phyloP scores from a whole-genome alignment of 768 basidiomycete species.

The Leccinum sublutescens region DNA sequence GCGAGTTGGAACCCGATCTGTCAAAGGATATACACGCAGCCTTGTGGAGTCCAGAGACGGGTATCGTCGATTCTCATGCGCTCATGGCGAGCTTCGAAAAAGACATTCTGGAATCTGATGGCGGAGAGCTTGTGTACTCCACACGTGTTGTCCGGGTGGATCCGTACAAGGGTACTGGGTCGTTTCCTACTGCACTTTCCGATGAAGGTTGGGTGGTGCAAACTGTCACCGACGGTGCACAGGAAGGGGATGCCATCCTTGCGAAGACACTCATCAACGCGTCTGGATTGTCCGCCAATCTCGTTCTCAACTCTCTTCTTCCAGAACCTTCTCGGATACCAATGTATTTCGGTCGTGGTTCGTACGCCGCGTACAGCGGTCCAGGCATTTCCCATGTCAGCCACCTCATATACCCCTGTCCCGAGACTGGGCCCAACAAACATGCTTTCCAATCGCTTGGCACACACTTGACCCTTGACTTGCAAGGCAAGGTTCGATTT shows the following conservation, averaged over 20 bases:
- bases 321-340: constrained; percentile 57
- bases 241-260: constrained; percentile 60
- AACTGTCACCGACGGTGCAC: constrained; percentile 53
- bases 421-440: constrained; percentile 54
- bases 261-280: constrained; percentile 81
- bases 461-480: constrained; percentile 86
- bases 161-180: constrained; percentile 38
- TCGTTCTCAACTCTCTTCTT: constrained; percentile 70
- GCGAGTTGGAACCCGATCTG: constrained; percentile 81
- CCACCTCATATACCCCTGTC: constrained; percentile 91
- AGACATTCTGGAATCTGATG: constrained; percentile 71
- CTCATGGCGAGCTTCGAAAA: constrained; percentile 82
- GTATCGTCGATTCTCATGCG: constrained; percentile 85
- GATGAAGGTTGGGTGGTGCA: constrained; percentile 88
- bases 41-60: constrained; percentile 82
- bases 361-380: constrained; percentile 86
- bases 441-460: constrained; percentile 83
- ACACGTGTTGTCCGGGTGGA: constrained; percentile 89
- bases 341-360: constrained; percentile 79
- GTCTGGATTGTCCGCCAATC: constrained; percentile 68
- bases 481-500: constrained; percentile 83
- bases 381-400: constrained; percentile 65
- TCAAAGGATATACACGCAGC: constrained; percentile 66
- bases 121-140: constrained; percentile 68
- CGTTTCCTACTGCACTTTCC: constrained; percentile 23